phyloP scores from a whole-genome alignment of 148 eudicot species.

The Rhododendron molle region DNA sequence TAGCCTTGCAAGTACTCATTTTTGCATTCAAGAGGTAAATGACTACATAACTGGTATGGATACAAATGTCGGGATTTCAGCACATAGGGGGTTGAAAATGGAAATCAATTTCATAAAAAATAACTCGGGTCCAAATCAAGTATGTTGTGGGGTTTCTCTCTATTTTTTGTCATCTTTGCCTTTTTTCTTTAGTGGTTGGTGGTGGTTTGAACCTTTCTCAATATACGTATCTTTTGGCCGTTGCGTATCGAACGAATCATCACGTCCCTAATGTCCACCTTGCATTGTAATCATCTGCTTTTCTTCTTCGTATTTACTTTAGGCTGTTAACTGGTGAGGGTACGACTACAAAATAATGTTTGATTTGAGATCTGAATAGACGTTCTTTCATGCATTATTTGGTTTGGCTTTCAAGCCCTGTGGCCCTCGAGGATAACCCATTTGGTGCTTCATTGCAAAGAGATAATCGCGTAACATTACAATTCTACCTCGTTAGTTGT shows the following conservation, averaged over 20 bases:
- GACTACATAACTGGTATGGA: background rate
- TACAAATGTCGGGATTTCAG: background rate
- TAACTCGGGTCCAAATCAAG: background rate
- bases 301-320: background rate
- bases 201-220: background rate
- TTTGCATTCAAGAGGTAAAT: conserved; percentile 20
- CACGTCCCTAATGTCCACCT: background rate
- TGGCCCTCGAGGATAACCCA: background rate
- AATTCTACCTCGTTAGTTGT: background rate
- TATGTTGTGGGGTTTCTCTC: background rate
- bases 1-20: conserved; percentile 20
- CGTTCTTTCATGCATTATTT: background rate
- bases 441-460: background rate
- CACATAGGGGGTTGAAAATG: background rate
- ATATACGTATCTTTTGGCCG: background rate
- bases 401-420: background rate
- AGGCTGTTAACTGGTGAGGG: background rate
- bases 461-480: background rate
- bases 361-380: background rate
- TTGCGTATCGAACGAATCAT: background rate
- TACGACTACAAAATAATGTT: background rate
- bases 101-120: background rate
- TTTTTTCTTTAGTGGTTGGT: background rate
- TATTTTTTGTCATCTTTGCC: background rate
- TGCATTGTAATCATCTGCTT: background rate